phyloP scores from a whole-genome alignment of 495 filamentous ascomycete genomes.

The Trichoderma asperelloides region DNA sequence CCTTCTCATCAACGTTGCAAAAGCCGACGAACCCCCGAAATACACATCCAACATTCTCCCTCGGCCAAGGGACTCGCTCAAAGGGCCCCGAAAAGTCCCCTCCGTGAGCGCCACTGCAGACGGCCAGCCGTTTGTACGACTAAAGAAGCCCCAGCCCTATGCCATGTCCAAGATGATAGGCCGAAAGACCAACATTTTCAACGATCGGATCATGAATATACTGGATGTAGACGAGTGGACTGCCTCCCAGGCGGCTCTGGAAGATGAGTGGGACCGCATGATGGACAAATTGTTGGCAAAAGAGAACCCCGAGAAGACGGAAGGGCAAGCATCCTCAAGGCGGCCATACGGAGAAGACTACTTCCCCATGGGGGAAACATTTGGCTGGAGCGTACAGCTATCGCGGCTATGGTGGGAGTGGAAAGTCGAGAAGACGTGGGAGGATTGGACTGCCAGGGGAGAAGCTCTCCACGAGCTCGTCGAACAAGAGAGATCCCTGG shows the following conservation, averaged over 20 bases:
- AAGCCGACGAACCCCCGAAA: constrained; percentile 27
- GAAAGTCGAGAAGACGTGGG: constrained; percentile 8
- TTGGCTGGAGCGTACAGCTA: background rate
- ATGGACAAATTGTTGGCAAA: constrained; percentile 16
- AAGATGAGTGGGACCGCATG: constrained; percentile 57
- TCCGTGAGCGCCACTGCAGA: constrained; percentile 44
- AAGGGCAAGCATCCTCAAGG: background rate
- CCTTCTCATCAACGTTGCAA: constrained; percentile 21
- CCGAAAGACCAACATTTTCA: constrained; percentile 32
- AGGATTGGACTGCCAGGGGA: constrained; percentile 24
- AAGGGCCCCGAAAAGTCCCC: constrained; percentile 46
- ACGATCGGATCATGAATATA: constrained; percentile 26
- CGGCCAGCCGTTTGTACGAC: constrained; percentile 54
- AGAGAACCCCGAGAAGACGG: background rate
- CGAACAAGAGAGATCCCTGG: constrained; percentile 30
- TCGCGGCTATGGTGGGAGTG: constrained; percentile 5
- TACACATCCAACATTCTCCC: constrained; percentile 31
- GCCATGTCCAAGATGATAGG: constrained; percentile 45
- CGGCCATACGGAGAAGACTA: background rate
- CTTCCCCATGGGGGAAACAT: background rate
- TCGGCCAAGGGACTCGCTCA: constrained; percentile 29
- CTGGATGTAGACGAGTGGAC: constrained; percentile 15
- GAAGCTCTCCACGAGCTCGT: constrained; percentile 36
- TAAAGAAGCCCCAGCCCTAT: constrained; percentile 58
- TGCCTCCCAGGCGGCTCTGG: constrained; percentile 37